These are phyloP conservation scores for Ustilago lituana DNA, from an alignment of 1,284 basidiomycete genomes.

Conservation along the genomic window DNA sequence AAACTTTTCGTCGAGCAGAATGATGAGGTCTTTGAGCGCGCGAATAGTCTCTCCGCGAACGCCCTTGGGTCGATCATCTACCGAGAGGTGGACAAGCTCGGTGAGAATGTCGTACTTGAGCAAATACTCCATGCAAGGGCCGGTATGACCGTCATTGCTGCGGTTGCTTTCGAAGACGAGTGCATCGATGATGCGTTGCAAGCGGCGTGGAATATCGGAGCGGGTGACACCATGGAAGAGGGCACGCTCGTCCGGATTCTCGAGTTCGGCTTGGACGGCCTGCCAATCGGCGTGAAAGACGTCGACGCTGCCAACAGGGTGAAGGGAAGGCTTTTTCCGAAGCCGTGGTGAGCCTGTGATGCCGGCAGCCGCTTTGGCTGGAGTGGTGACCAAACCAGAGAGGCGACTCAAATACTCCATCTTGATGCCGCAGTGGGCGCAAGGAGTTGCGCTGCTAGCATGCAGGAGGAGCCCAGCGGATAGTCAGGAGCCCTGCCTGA, in stretches of 20 bases:
- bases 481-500: background rate
- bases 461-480: background rate
- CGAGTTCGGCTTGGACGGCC: constrained; percentile 68
- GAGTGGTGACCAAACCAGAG: constrained; percentile 42
- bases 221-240: constrained; percentile 80
- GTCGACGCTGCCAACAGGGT: constrained; percentile 44
- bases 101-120: constrained; percentile 76
- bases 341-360: constrained; percentile 28
- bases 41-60: constrained; percentile 60
- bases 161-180: constrained; percentile 85
- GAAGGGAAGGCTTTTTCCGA: constrained; percentile 39
- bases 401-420: constrained; percentile 51
- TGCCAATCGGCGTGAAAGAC: constrained; percentile 48
- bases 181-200: constrained; percentile 85
- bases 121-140: constrained; percentile 87
- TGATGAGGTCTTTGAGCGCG: constrained; percentile 61
- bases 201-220: constrained; percentile 80
- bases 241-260: constrained; percentile 82
- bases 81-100: constrained; percentile 58
- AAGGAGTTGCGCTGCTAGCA: background rate
- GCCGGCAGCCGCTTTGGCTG: constrained; percentile 33
- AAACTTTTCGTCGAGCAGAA: constrained; percentile 65
- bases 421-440: constrained; percentile 18
- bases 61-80: constrained; percentile 61
- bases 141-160: constrained; percentile 77